Evolutionary conservation across 2,329 filamentous ascomycete genomes (phyloP).

Genomic region (Talaromyces sp.): DNA sequence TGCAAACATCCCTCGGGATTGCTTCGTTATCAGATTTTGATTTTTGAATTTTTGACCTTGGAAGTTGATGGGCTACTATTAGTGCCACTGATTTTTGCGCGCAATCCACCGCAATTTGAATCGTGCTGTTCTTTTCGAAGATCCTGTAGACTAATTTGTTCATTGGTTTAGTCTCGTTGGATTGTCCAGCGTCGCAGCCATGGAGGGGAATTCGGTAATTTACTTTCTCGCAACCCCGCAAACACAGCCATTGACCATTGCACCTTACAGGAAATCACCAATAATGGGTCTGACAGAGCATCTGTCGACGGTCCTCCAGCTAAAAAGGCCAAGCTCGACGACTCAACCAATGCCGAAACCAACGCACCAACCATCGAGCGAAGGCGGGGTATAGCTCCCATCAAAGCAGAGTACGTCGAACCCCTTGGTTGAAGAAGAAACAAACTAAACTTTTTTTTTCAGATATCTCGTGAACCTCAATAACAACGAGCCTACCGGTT

Average conservation of each 20-base stretch:
- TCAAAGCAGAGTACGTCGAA: constrained; percentile 64
- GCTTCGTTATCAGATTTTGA: neutral
- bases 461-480: constrained; percentile 27
- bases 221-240: neutral
- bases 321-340: constrained; percentile 57
- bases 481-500: constrained; percentile 16
- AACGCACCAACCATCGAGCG: constrained; percentile 20
- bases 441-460: neutral
- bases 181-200: neutral
- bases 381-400: constrained; percentile 58
- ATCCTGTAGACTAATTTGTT: neutral
- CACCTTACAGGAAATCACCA: constrained; percentile 11
- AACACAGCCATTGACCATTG: neutral
- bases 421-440: neutral
- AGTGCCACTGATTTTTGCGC: neutral
- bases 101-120: neutral
- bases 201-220: constrained; percentile 6
- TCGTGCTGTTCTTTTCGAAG: neutral
- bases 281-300: constrained; percentile 20
- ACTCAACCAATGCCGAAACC: constrained; percentile 20
- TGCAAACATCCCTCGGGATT: neutral
- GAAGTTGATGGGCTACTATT: neutral
- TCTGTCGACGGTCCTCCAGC: constrained; percentile 42
- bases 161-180: neutral
- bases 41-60: neutral